Base-by-base conservation (phyloP, 2,329 filamentous ascomycete genomes). In the Cryoendolithus antarcticus region DNA sequence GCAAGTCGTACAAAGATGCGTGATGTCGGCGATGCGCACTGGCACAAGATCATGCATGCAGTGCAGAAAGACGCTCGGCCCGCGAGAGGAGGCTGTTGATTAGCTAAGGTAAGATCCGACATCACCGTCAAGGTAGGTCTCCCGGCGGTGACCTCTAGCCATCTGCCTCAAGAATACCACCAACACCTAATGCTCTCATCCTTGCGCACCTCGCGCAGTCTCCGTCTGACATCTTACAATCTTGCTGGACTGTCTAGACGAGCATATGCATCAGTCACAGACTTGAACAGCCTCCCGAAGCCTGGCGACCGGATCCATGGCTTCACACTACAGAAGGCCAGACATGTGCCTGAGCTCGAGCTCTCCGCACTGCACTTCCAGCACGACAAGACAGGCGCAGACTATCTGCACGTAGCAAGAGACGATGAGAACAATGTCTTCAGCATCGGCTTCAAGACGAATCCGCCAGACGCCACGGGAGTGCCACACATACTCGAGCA, bases 401-500 rank as follows among this genome's bases (percentile, higher is more conserved):
- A 98, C 50, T 95, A 96, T 58, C 72, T 98, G 34, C 91, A 98
- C 64, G 82, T 98, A 52, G 89, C 88, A 10, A 74, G 89, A 51
- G 86, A 96, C 42, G 91, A 98, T 58, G 82, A 81, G 68, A 98
- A 98, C 67, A 98, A 98, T 83, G 91, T 96, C 58, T 98, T 98
- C 65, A 93, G 88, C 30, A 93, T 98, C 55, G 91, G 88, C 38
- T 98, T 98, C 77, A 95, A 95, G 74, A 98, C 91, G 15, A 96
- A 96, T 59, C 91, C 91, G 11, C 88, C 88, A 6, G 86, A 98
- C 63, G 86, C 91, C 56, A 96, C 91, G 0, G 91, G 91, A 37
- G 79, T 98, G 32, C 91, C 91, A 11, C 91, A 98, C 64, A 96
- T 98, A 51, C 72, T 98, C 41, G 91, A 98, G 67, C 91, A 98